Conservation (phyloP, 176 grass and related monocot genomes). For the Avena sativa region DNA sequence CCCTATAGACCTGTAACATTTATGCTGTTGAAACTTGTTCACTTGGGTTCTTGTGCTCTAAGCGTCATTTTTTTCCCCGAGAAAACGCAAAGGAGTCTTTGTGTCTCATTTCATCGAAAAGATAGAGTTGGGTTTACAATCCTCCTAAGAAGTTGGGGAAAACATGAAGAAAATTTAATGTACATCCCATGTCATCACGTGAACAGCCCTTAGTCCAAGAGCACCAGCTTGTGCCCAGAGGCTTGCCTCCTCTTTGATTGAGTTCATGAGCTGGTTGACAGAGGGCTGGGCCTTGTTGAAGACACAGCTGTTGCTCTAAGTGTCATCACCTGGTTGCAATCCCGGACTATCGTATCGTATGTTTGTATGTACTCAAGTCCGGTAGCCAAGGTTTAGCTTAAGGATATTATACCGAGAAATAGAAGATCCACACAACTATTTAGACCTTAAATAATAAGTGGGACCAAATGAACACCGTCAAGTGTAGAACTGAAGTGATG, state of each 20-base stretch:
- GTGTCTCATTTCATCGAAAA: too few species aligned
- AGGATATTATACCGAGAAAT: constrained; percentile 24
- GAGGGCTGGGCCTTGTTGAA: too few species aligned
- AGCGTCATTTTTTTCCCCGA: not conserved
- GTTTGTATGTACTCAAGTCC: not conserved
- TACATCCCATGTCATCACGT: too few species aligned
- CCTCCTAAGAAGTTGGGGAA: too few species aligned
- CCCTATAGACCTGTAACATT: not conserved
- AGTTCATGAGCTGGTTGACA: too few species aligned
- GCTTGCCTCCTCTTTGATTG: too few species aligned
- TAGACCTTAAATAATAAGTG: constrained; percentile 16
- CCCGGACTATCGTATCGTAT: constrained; percentile 9
- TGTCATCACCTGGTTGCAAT: not conserved
- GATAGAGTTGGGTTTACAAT: too few species aligned
- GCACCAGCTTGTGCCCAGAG: too few species aligned
- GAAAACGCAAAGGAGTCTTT: too few species aligned
- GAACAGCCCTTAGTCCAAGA: too few species aligned
- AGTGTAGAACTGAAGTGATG: constrained; percentile 35
- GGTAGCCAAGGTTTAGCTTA: not conserved
- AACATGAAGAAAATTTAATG: too few species aligned
- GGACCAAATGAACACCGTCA: not conserved
- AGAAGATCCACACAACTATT: not conserved
- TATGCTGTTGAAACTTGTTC: constrained; percentile 9
- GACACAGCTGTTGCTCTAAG: not conserved
- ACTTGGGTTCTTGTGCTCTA: constrained; percentile 11